Conservation (phyloP, 129 eudicot genomes). For the Kitagawia praeruptora region DNA sequence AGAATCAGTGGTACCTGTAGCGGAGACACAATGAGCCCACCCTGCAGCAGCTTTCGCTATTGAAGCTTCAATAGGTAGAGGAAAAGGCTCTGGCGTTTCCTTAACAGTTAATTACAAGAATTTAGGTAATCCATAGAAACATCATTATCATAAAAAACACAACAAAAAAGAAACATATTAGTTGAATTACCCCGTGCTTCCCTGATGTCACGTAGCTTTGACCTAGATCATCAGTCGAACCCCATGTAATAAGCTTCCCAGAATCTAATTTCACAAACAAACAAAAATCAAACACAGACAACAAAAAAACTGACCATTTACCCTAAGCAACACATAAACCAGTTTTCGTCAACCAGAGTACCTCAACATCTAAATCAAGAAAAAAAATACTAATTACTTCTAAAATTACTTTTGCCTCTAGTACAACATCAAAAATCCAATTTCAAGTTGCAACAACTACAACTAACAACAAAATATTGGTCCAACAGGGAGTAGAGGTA, state of each 20-base stretch:
- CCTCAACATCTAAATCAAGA: not conserved
- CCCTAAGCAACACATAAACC: not conserved
- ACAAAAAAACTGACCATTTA: not conserved
- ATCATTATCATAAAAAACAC: too few species aligned
- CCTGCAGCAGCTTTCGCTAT: conserved; percentile 86
- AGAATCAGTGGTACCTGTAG: conserved; percentile 47
- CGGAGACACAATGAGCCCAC: conserved; percentile 96
- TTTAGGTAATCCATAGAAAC: conserved; percentile 19
- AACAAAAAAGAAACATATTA: conserved; percentile 9
- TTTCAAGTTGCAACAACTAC: not conserved
- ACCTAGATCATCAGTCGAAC: conserved; percentile 95
- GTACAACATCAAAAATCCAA: not conserved
- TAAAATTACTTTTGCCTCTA: not conserved
- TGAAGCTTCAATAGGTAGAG: conserved; percentile 71
- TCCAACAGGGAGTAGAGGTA: too few species aligned
- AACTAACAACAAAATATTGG: not conserved
- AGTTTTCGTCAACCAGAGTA: not conserved
- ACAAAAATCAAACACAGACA: not conserved
- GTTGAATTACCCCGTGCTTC: conserved; percentile 80
- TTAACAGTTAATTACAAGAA: conserved; percentile 35
- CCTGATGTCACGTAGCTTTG: conserved; percentile 97
- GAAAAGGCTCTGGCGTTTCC: conserved; percentile 99
- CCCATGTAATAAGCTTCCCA: conserved; percentile 98
- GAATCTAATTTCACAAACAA: conserved; percentile 33
- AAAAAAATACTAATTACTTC: not conserved